Percentiles rank a stretch among this genome's conserved stretches.
Conservation (phyloP, 352 stramenopile species). For the Globisporangium carolinianum region DNA sequence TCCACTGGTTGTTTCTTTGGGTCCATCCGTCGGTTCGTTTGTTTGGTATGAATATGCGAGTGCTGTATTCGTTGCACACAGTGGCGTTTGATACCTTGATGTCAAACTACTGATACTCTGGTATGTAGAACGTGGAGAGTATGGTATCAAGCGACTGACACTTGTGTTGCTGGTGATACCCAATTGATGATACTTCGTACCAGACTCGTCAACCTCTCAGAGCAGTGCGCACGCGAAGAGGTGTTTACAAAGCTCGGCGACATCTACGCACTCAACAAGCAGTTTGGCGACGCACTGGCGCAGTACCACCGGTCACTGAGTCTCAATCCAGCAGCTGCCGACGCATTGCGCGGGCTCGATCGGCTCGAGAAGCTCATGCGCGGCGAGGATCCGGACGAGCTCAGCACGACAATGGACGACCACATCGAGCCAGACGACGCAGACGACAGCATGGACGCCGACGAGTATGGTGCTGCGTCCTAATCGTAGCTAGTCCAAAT, state of each 20-base stretch:
- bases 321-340: constrained; percentile 45
- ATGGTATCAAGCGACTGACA: no score
- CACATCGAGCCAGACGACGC: constrained; percentile 46
- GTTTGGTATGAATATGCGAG: no score
- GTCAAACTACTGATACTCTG: no score
- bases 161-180: no score
- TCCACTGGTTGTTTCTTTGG: no score
- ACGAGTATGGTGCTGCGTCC: constrained; percentile 15
- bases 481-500: no score
- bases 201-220: constrained; percentile 35
- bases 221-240: constrained; percentile 48
- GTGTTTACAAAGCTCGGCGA: constrained; percentile 74
- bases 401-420: constrained; percentile 61
- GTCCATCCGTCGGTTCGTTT: no score
- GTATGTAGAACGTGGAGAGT: no score
- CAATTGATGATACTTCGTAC: not conserved
- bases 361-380: constrained; percentile 78
- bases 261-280: constrained; percentile 63
- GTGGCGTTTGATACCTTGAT: no score
- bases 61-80: no score
- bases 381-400: constrained; percentile 63
- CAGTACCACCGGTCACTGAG: constrained; percentile 61
- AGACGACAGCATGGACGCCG: constrained; percentile 45
- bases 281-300: constrained; percentile 56
- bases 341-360: constrained; percentile 50